Base-by-base conservation (phyloP, 2,329 filamentous ascomycete species). In the Fusarium proliferatum region DNA sequence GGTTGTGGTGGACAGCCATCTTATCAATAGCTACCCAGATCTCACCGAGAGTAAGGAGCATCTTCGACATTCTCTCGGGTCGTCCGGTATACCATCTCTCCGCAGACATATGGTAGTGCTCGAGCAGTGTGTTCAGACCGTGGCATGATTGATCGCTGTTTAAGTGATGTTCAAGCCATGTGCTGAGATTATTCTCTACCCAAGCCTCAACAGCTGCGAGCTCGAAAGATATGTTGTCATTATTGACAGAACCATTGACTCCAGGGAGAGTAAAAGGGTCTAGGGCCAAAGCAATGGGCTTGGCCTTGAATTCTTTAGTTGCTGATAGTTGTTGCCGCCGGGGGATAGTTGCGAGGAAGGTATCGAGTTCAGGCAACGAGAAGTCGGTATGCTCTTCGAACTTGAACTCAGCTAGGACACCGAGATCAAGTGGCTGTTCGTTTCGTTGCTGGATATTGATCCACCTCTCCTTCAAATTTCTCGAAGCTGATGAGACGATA, bases 21-120 rank as follows among this genome's bases (percentile, higher is more conserved):
- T 81, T 86, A 67, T 92, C 90, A 15, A 86, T 84, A 0, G 87
- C 87, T 12, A 88, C 76, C 90, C 90, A 92, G 1, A 92, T 77
- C 61, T 91, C 88, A 6, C 90, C 72, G 1, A 88, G 73, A 0
- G 86, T 88, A 1, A 92, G 82, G 6, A 90, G 64, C 86, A 91
- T 90, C 9, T 85, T 68, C 0, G 90, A 92, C 1, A 81, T 73
- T 1, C 79, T 80, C 66, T 88, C 84, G 0, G 89, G 86, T 5
- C 85, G 83, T 0, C 45, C 67, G 0, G 46, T 3, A 45, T 90
- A 90, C 2, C 53, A 41, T 1, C 1, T 0, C 0, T 51, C 46
- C 0, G 83, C 84, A 3, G 28, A 7, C 0, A 10, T 10, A 51
- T 83, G 76, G 58, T 88, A 88, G 0, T 17, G 17, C 10, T 78